phyloP scores from a whole-genome alignment of 768 basidiomycete genomes.

The Kwoniella pini region DNA sequence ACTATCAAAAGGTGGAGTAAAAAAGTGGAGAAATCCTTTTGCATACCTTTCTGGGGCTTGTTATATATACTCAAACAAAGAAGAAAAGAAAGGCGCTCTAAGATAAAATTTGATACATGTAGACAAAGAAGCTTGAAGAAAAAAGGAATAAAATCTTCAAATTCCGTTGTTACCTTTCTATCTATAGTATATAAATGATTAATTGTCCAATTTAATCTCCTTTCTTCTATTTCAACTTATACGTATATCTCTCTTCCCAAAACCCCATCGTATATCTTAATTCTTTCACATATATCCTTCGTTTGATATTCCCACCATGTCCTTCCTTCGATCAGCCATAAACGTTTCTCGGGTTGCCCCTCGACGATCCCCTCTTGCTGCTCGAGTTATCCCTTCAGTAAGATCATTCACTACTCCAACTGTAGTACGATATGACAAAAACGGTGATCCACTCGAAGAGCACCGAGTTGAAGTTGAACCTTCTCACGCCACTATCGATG shows the following conservation, averaged over 20 bases:
- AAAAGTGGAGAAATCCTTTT: no score
- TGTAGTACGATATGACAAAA: slow-evolving; percentile 14
- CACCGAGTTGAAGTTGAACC: slow-evolving; percentile 45
- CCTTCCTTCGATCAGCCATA: slow-evolving; percentile 14
- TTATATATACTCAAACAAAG: no score
- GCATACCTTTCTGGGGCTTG: no score
- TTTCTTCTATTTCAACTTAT: neutral
- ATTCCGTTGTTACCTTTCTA: no score
- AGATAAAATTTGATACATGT: no score
- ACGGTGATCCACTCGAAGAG: slow-evolving; percentile 29
- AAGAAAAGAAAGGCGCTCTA: no score
- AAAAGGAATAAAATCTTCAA: no score
- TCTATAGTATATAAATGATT: neutral
- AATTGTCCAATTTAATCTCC: neutral
- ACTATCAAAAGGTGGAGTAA: no score
- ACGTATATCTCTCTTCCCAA: neutral
- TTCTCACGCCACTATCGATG: slow-evolving; percentile 40
- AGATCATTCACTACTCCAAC: slow-evolving; percentile 10
- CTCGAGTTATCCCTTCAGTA: neutral
- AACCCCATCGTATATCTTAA: neutral
- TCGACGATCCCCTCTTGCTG: no score
- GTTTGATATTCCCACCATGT: slow-evolving; percentile 15
- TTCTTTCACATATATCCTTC: no score
- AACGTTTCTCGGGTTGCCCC: slow-evolving; percentile 3
- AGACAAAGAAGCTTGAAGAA: no score